Base-by-base conservation (phyloP, 768 basidiomycete genomes). In the Phaeolepiota aurea region DNA sequence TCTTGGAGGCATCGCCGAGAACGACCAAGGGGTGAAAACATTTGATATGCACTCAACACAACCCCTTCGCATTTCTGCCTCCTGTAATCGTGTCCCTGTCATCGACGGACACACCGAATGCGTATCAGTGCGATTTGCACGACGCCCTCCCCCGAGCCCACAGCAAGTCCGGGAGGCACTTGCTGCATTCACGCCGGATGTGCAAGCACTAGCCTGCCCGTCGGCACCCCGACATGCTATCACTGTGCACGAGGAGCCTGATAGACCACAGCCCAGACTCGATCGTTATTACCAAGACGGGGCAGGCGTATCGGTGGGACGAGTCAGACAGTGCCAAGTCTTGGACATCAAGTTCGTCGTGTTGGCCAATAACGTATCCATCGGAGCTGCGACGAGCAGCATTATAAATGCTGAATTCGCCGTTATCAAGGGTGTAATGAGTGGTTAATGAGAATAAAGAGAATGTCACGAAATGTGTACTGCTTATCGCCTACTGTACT, bases 371-470 rank as follows among this genome's bases (percentile, higher is more conserved):
- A 98, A 98, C 55, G 93, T 97, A 46, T 79, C 81, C 41, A 87
- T 97, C 49, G 94, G 96, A 5, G 94, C 96, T 15, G 94, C 96
- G 38, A 99, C 96, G 37, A 91, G 87, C 48, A 89, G 86, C 48
- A 87, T 99, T 56, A 93, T 98, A 53, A 99, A 98, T 55, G 94
- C 94, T 2, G 92, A 97, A 66, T 64, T 85, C n/a, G 92, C 92
- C n/a, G 76, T 91, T 4, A 57, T 83, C 31, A 89, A 82, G 63
- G 86, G 84, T 12, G 45, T 79, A 7, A 52, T 65, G 40, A 36
- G 20, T 45, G 32, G 33, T 20, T 16, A 23, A 40, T 38, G 7
- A 28, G 25, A 28, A 28, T 28, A 7, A 28, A 28, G 7, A n/a
- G 7, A 28, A 28, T 28, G n/a, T 28, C 25, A 28, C 25, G n/a